Evolutionary conservation across 164 flowering plant species (phyloP).

Genomic region (Vitis vinifera): ASM3070453v1 NC_081805.1:8520001-8520500

Average conservation of each 20-base stretch:
- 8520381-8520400: conserved; percentile 26
- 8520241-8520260: conserved; percentile 75
- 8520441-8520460: conserved; percentile 30
- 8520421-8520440: too few relatives aligned
- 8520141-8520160: conserved; percentile 95
- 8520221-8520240: conserved; percentile 82
- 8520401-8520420: too few relatives aligned
- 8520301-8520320: conserved; percentile 72
- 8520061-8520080: too few relatives aligned
- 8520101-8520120: conserved; percentile 20
- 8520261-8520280: conserved; percentile 95
- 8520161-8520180: conserved; percentile 78
- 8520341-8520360: conserved; percentile 67
- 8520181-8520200: too few relatives aligned
- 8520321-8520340: conserved; percentile 56
- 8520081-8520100: too few relatives aligned
- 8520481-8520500: conserved; percentile 71
- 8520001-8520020: too few relatives aligned
- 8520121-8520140: conserved; percentile 73
- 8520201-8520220: too few relatives aligned
- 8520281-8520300: conserved; percentile 60
- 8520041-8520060: too few relatives aligned
- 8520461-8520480: conserved; percentile 76
- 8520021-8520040: too few relatives aligned
- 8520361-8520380: conserved; percentile 62